These are phyloP conservation scores for Asterella californica DNA, from an alignment of 225 moss, liverwort and hornwort species.

Conservation along the genomic window DNA sequence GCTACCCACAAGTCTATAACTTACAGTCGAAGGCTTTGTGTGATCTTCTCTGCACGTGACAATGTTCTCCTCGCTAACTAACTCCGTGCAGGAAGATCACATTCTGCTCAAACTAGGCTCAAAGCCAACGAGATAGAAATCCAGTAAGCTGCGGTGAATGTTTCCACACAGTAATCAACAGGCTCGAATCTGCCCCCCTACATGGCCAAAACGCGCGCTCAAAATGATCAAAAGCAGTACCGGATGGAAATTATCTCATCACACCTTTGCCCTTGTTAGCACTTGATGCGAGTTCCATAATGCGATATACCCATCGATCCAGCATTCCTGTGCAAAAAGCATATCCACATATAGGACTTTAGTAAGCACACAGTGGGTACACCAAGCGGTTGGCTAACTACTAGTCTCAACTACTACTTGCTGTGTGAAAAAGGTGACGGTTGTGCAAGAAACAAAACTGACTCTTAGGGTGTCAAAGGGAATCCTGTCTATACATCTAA, in stretches of 20 bases:
- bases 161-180: background rate
- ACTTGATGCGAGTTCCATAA: slow-evolving; percentile 51
- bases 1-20: too few relatives aligned
- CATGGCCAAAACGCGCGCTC: background rate
- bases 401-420: background rate
- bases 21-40: too few relatives aligned
- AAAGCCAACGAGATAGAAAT: background rate
- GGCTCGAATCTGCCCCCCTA: background rate
- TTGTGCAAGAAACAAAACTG: background rate
- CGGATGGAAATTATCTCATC: slow-evolving; percentile 25
- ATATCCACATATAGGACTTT: background rate
- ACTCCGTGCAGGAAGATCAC: background rate
- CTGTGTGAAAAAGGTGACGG: background rate
- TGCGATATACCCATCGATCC: slow-evolving; percentile 83
- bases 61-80: too few relatives aligned
- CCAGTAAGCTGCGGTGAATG: background rate
- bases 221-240: background rate
- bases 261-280: slow-evolving; percentile 43
- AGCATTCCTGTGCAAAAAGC: slow-evolving; percentile 66
- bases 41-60: too few relatives aligned
- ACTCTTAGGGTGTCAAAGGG: background rate
- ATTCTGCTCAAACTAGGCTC: background rate
- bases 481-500: background rate
- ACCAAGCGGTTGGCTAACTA: background rate
- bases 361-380: background rate